Base-by-base conservation (phyloP, 768 basidiomycete genomes). In the Leccinum incarnatum region DNA sequence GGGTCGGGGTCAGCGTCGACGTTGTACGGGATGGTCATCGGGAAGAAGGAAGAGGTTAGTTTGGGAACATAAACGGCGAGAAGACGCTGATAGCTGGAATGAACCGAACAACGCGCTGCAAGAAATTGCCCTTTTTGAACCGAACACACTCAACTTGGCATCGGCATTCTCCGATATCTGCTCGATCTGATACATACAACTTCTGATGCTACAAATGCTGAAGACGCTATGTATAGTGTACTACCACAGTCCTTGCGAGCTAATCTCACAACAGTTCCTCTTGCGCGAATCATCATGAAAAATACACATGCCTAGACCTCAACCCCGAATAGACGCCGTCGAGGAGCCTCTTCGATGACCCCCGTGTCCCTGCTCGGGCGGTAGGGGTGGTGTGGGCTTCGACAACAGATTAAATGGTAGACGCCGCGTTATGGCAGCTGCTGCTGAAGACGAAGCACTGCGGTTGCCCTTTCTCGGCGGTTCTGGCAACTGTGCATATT, bases 401-500 rank as follows among this genome's bases (percentile, higher is more conserved):
- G 86, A 81, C 61, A 91, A 74, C 30, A 91, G 72, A 69, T 88
- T 82, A 71, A 91, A 88, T 2, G 83, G 83, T 67, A 89, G 79
- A 64, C 89, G 82, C 34, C 88, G 84, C 57, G 77, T 68, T 61
- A 63, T 70, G 8, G 63, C 81, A 60, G 80, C 77, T n/a, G 80
- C 81, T 48, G 85, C 79, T 1, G 82, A 82, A 45, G 67, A 69
- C 51, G 67, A 65, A n/a, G 66, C 63, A 37, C 65, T 62, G 48
- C 75, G 79, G 55, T 68, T 78, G 53, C 79, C 80, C 64, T 75
- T 73, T 55, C 67, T 62, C 40, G 86, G 87, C 55, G 88, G 89
- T 57, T 87, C 87, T 23, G 87, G 88, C 62, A 89, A 88, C 58
- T 79, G 79, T 15, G 89, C 85, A 73, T 86, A 89, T 61, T 87